Conservation (phyloP, 2,329 filamentous ascomycete species). For the Colletotrichum sp. region DNA sequence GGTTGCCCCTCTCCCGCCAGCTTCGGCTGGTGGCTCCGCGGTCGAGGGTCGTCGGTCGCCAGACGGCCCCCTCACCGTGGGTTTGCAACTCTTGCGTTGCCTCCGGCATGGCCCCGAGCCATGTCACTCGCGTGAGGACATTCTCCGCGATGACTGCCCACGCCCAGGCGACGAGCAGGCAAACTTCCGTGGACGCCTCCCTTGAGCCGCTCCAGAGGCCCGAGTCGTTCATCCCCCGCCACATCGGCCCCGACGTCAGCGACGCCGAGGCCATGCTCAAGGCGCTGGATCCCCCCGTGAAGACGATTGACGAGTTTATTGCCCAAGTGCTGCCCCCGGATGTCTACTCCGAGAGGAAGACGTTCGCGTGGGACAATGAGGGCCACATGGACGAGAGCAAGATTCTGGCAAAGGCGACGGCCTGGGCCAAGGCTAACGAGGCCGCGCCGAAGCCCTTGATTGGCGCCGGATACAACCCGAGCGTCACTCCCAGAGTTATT, state of each 20-base stretch:
- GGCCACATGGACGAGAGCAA: slow-evolving; percentile 64
- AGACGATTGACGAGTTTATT: slow-evolving; percentile 82
- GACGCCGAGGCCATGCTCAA: slow-evolving; percentile 81
- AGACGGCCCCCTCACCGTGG: slow-evolving; percentile 12
- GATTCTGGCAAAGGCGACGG: slow-evolving; percentile 49
- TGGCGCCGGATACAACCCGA: slow-evolving; percentile 86
- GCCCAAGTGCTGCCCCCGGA: slow-evolving; percentile 81
- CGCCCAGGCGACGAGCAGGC: slow-evolving; percentile 8
- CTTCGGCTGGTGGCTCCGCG: slow-evolving; percentile 19
- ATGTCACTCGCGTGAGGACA: slow-evolving; percentile 5
- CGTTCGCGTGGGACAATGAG: slow-evolving; percentile 58
- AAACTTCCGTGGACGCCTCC: slow-evolving; percentile 14
- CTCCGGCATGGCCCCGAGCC: neutral
- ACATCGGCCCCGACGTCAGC: slow-evolving; percentile 81
- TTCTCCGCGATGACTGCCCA: slow-evolving; percentile 8
- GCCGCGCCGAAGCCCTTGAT: slow-evolving; percentile 68
- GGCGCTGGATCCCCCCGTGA: slow-evolving; percentile 74
- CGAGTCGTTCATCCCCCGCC: slow-evolving; percentile 78
- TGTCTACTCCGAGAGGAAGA: slow-evolving; percentile 71
- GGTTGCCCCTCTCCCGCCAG: slow-evolving; percentile 21
- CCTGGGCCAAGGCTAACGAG: slow-evolving; percentile 42
- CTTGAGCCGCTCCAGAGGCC: slow-evolving; percentile 33
- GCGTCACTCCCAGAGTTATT: slow-evolving; percentile 87
- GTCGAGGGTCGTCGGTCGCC: slow-evolving; percentile 14
- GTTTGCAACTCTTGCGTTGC: slow-evolving; percentile 15